Evolutionary conservation across 441 rosid genomes (phyloP).

Genomic region (Sinapis alba): DNA sequence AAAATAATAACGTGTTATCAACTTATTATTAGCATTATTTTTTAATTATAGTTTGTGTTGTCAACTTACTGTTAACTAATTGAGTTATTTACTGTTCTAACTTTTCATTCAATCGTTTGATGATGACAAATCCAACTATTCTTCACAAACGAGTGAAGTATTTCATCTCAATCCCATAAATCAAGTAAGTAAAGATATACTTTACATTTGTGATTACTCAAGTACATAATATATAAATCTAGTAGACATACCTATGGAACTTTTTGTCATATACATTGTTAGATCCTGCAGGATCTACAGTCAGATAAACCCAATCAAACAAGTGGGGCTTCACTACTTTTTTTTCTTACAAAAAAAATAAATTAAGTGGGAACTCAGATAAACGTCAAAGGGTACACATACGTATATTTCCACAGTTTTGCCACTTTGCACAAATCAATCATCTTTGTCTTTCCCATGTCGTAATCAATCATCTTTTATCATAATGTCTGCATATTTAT

Average conservation of each 20-base stretch:
- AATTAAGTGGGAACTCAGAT: conserved; percentile 25
- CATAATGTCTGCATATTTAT: conserved; percentile 1
- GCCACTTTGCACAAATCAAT: conserved; percentile 19
- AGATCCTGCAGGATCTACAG: conserved; percentile 9
- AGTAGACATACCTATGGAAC: background rate
- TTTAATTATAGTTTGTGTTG: background rate
- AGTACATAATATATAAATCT: background rate
- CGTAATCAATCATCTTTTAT: conserved; percentile 32
- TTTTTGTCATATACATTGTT: background rate
- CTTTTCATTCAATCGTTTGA: background rate
- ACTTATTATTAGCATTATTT: background rate
- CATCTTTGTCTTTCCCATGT: conserved; percentile 21
- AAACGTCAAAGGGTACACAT: conserved; percentile 18
- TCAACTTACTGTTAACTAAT: background rate
- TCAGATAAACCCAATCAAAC: background rate
- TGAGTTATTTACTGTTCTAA: background rate
- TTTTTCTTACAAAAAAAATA: too few species aligned
- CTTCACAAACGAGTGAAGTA: background rate
- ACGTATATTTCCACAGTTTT: background rate
- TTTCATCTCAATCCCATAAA: background rate
- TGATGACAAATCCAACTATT: background rate
- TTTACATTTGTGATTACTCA: background rate
- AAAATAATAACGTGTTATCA: background rate
- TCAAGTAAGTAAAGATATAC: background rate
- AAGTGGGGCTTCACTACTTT: conserved; percentile 6